Percentiles rank a stretch among this genome's conserved stretches.
These are phyloP conservation scores for Trametes versicolor DNA, from an alignment of 1,284 basidiomycete species.

Conservation along the genomic window DNA sequence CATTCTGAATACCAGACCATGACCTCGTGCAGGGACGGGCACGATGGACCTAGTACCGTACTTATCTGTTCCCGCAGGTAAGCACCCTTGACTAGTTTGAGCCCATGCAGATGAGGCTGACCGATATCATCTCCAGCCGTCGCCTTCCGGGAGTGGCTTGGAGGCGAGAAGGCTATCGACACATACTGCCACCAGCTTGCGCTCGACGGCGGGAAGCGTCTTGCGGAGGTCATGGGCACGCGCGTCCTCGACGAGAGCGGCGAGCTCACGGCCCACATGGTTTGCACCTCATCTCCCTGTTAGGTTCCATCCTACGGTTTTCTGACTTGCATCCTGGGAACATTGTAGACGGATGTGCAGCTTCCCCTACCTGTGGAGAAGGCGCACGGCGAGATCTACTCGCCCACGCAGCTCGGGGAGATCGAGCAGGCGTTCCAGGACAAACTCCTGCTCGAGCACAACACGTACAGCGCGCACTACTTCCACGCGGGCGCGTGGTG, in stretches of 20 bases:
- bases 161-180: constrained; percentile 85
- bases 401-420: constrained; percentile 34
- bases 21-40: constrained; percentile 67
- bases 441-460: constrained; percentile 54
- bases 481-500: constrained; percentile 76
- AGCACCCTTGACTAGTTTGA: constrained; percentile 21
- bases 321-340: neutral
- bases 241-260: constrained; percentile 65
- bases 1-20: neutral
- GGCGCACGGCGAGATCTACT: constrained; percentile 31
- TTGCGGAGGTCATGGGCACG: constrained; percentile 76
- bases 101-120: constrained; percentile 22
- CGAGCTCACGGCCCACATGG: constrained; percentile 81
- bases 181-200: constrained; percentile 82
- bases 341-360: constrained; percentile 49
- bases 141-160: constrained; percentile 82
- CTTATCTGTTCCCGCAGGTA: constrained; percentile 66
- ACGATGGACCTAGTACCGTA: constrained; percentile 68
- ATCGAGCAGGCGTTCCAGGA: constrained; percentile 47
- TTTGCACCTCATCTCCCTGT: constrained; percentile 42
- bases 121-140: constrained; percentile 57
- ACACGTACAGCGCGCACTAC: constrained; percentile 55
- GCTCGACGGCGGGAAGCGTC: constrained; percentile 70
- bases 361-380: constrained; percentile 42
- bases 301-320: neutral